Base-by-base conservation (phyloP, 2,329 filamentous ascomycete species). In the Pyricularia sp. region DNA sequence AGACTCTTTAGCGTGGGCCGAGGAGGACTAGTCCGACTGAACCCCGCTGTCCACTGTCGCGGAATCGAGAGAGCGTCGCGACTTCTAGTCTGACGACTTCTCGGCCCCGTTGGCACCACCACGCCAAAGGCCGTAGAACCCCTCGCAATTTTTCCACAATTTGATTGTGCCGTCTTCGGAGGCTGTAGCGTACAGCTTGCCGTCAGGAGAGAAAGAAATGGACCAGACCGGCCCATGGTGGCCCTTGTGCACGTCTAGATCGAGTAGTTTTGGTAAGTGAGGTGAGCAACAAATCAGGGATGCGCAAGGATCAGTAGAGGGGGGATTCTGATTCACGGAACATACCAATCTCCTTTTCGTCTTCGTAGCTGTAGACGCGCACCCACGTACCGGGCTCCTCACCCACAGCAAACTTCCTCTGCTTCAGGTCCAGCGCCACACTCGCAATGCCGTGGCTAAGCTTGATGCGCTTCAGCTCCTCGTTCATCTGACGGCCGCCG, bases 201-300 rank as follows among this genome's bases (percentile, higher is more conserved):
- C 94, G 76, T 99, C 95, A 0, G 95, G 95, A 0, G 94, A 95
- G 79, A 97, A 99, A 69, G 91, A 90, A 70, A 96, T 89, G 6
- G 93, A 97, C 95, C 95, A 99, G 71, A 99, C 95, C 1, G 94
- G 94, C 1, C 95, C 95, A 76, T 99, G 95, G 74, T 99, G 95
- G 28, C 95, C 95, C 80, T 97, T 97, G 81, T 97, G 92, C 14
- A 94, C 90, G 77, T 98, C 95, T 90, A 3, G n/a, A n/a, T n/a
- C 5, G 3, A 55, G 42, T n/a, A 55, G 71, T 11, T 10, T 50
- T 17, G 64, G 69, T 67, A 17, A 23, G 3, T 23, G n/a, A 20
- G 11, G 64, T 23, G 59, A 64, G 55, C 14, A 20, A 36, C 12
- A 26, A 6, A 30, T 26, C 17, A 5, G 31, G 4, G 4, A 28